Percentiles rank a stretch among this genome's conserved stretches.
Conservation (phyloP, 1,139 yeast genomes). For the Scheffersomyces illinoinensis region DNA sequence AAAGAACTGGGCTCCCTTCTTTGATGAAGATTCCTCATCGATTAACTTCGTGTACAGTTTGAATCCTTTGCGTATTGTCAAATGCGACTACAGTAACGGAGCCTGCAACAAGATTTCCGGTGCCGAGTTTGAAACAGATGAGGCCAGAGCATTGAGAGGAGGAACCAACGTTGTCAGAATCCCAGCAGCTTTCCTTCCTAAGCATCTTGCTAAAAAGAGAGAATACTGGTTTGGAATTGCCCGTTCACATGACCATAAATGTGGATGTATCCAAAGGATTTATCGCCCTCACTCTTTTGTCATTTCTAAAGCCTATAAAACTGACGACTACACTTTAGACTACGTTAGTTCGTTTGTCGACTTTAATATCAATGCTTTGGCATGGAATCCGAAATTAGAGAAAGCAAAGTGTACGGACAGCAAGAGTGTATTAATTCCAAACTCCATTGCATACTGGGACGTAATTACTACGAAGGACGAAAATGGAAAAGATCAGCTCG, state of each 20-base stretch:
- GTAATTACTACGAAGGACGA: not conserved
- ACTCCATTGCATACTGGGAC: conserved; percentile 20
- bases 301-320: conserved; percentile 12
- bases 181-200: not conserved
- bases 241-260: conserved; percentile 1
- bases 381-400: conserved; percentile 12
- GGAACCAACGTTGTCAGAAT: conserved; percentile 13
- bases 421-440: conserved; percentile 21
- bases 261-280: conserved; percentile 9
- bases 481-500: conserved; percentile 1
- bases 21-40: conserved; percentile 4
- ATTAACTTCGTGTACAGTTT: conserved; percentile 20
- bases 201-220: not conserved
- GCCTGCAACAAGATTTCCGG: conserved; percentile 12
- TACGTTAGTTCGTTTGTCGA: conserved; percentile 20
- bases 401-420: conserved; percentile 18
- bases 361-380: conserved; percentile 18
- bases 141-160: conserved; percentile 18
- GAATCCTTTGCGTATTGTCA: conserved; percentile 17
- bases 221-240: conserved; percentile 4
- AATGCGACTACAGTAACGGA: conserved; percentile 16
- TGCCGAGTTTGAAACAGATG: conserved; percentile 9
- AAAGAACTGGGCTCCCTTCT: conserved; percentile 17
- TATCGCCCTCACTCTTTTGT: conserved; percentile 21
- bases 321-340: conserved; percentile 12